Percentiles rank a stretch among this genome's conserved stretches.
Conservation (phyloP, 495 filamentous ascomycete species). For the Neurospora sp. region DNA sequence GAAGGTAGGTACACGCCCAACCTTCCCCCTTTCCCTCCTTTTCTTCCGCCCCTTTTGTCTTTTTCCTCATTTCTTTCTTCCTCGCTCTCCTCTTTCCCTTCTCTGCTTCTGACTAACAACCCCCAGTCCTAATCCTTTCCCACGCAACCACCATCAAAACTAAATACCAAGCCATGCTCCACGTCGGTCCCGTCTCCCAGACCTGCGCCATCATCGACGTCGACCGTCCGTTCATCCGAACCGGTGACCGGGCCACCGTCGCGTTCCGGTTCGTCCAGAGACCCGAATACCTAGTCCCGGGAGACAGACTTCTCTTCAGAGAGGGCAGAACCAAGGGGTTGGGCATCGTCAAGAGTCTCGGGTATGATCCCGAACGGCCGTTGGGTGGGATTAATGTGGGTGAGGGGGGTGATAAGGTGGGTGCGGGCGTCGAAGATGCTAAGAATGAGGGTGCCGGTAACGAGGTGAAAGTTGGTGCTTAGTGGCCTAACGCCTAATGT, state of each 20-base stretch:
- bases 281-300: constrained; percentile 85
- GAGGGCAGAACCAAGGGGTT: constrained; percentile 93
- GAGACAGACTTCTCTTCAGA: constrained; percentile 84
- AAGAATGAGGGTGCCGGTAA: not conserved
- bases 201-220: constrained; percentile 97
- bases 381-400: constrained; percentile 12
- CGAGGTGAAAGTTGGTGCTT: constrained; percentile 4
- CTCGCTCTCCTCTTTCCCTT: not conserved
- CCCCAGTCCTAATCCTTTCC: constrained; percentile 75
- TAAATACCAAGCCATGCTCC: constrained; percentile 97
- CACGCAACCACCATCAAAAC: constrained; percentile 98
- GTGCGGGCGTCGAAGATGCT: constrained; percentile 8
- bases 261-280: constrained; percentile 93
- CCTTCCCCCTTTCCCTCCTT: not conserved
- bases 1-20: constrained; percentile 58
- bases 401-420: constrained; percentile 9
- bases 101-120: not conserved
- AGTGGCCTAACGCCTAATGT: not conserved
- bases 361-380: constrained; percentile 59
- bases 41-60: not conserved
- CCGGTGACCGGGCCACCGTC: constrained; percentile 82
- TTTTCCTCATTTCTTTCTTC: no score
- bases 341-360: constrained; percentile 85
- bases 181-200: constrained; percentile 90
- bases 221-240: constrained; percentile 89